Evolutionary conservation across 768 basidiomycete genomes (phyloP).

Genomic region (Suillus subaureus): DNA sequence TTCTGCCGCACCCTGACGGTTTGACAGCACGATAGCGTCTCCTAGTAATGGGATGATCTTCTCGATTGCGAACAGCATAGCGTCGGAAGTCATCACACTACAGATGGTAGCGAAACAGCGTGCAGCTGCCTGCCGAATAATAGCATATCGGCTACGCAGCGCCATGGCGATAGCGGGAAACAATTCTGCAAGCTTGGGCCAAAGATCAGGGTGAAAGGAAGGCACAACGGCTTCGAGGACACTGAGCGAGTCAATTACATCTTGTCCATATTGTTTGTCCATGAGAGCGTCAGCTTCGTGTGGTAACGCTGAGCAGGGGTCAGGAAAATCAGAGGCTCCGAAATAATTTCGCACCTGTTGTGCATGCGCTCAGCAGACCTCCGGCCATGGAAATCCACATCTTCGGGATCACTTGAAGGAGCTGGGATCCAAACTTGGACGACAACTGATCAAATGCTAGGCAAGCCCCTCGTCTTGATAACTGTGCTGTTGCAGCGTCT

Average conservation of each 20-base stretch:
- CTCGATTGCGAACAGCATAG: conserved; percentile 91
- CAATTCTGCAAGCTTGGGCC: conserved; percentile 35
- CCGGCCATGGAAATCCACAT: conserved; percentile 20
- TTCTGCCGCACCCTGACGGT: conserved; percentile 90
- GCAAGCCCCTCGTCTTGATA: conserved; percentile 85
- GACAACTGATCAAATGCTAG: conserved; percentile 83
- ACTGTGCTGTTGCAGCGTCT: conserved; percentile 61
- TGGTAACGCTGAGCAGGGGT: too few relatives aligned
- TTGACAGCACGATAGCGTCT: conserved; percentile 71
- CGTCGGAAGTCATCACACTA: conserved; percentile 79
- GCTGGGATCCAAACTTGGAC: conserved; percentile 22
- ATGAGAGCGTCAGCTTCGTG: too few relatives aligned
- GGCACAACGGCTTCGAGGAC: too few relatives aligned
- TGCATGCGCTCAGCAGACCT: conserved; percentile 43
- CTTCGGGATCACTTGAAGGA: too few relatives aligned
- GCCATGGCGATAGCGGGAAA: conserved; percentile 79
- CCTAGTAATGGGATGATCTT: conserved; percentile 78
- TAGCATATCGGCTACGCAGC: conserved; percentile 84
- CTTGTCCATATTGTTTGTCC: conserved; percentile 55
- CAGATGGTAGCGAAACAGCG: conserved; percentile 88
- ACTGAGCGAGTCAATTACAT: conserved; percentile 33
- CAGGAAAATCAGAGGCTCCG: too few relatives aligned
- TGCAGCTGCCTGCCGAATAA: conserved; percentile 87
- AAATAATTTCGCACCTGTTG: too few relatives aligned
- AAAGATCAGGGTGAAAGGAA: too few relatives aligned